Evolutionary conservation across 441 rosid species (phyloP).

Genomic region (Erodium trifolium): DNA sequence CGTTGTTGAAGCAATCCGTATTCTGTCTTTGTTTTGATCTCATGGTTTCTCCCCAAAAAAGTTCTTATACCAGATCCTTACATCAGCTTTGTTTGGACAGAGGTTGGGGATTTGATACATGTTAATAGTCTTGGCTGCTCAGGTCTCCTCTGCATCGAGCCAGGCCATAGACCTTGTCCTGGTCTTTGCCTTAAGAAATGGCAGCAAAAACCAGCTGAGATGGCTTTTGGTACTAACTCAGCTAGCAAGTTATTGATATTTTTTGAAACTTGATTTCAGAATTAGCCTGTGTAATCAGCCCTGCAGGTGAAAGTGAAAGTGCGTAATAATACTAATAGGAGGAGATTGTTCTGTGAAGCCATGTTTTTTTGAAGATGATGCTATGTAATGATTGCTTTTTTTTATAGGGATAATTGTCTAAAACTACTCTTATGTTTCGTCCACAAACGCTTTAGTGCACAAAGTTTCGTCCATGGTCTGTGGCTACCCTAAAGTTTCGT

Average conservation of each 20-base stretch:
- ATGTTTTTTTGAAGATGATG: neutral
- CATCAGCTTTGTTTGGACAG: conserved; percentile 48
- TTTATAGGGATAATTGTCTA: too few relatives aligned
- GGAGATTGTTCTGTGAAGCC: neutral
- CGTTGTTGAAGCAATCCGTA: conserved; percentile 54
- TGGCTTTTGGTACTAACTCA: conserved; percentile 33
- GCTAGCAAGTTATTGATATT: conserved; percentile 38
- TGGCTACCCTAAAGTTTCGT: too few relatives aligned
- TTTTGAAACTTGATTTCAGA: conserved; percentile 33
- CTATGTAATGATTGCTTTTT: neutral
- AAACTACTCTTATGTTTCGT: too few relatives aligned
- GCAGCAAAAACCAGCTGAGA: conserved; percentile 36
- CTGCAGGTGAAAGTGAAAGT: conserved; percentile 19
- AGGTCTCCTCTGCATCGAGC: conserved; percentile 75
- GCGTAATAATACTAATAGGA: neutral
- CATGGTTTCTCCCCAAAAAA: conserved; percentile 54
- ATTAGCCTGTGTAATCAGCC: conserved; percentile 36
- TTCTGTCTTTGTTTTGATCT: conserved; percentile 61
- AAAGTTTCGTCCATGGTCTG: too few relatives aligned
- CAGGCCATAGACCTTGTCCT: conserved; percentile 47
- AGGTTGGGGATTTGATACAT: conserved; percentile 44
- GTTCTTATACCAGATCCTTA: conserved; percentile 49
- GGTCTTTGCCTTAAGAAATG: conserved; percentile 29
- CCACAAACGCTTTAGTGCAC: too few relatives aligned
- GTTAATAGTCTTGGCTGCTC: conserved; percentile 34